Percentiles rank a stretch among this genome's conserved stretches.
Conservation (phyloP, 345 rosid species). For the Murraya koenigii region DNA sequence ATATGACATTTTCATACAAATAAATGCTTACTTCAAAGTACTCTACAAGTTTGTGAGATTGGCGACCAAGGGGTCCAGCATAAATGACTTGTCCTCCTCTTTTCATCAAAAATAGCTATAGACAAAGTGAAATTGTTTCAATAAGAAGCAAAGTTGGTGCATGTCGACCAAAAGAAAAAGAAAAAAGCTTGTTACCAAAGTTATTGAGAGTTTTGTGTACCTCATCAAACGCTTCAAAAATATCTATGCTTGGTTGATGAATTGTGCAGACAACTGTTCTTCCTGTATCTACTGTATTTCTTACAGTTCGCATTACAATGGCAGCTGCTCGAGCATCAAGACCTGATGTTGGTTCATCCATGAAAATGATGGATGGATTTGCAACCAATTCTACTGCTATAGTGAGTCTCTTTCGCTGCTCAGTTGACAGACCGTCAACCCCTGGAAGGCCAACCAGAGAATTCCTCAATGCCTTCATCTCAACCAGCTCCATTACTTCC, state of each 20-base stretch:
- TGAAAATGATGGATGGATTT: conserved; percentile 75
- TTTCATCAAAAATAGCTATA: conserved; percentile 69
- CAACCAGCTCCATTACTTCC: conserved; percentile 66
- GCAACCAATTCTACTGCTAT: conserved; percentile 78
- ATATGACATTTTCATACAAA: not conserved
- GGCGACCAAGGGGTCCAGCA: conserved; percentile 63
- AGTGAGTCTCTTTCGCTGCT: conserved; percentile 70
- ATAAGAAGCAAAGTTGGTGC: not conserved
- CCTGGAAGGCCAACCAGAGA: conserved; percentile 51
- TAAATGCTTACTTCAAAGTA: conserved; percentile 57
- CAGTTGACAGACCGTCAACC: conserved; percentile 66
- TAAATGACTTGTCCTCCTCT: conserved; percentile 79
- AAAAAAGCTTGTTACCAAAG: not conserved
- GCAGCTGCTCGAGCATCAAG: conserved; percentile 91
- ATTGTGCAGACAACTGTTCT: conserved; percentile 87
- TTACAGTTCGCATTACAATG: conserved; percentile 77
- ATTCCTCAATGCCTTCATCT: conserved; percentile 36
- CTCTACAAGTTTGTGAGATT: conserved; percentile 57
- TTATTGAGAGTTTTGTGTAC: conserved; percentile 21
- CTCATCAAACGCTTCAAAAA: conserved; percentile 85
- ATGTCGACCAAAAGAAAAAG: not conserved
- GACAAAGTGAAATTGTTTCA: not conserved
- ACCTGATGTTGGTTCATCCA: conserved; percentile 89
- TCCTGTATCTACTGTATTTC: conserved; percentile 83
- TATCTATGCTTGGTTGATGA: conserved; percentile 89